These are phyloP conservation scores for Arachnomyces sp. DNA, from an alignment of 2,329 filamentous ascomycete species.

Conservation along the genomic window DNA sequence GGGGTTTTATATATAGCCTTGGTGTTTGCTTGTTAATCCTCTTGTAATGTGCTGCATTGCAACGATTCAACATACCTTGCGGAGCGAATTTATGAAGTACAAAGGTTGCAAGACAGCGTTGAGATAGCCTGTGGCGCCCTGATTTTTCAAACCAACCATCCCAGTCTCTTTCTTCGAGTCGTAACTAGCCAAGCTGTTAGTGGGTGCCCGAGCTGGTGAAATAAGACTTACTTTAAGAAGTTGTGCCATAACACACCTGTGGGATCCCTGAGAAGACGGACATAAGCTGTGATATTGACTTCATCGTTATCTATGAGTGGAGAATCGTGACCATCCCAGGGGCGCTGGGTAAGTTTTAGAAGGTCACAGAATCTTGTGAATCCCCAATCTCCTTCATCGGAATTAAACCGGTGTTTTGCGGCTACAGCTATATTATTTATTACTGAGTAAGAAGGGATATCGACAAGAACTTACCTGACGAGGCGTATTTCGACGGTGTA, in stretches of 20 bases:
- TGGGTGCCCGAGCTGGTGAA: neutral
- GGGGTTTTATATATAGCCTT: slow-evolving; percentile 6
- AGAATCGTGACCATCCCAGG: neutral
- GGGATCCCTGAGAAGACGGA: slow-evolving; percentile 23
- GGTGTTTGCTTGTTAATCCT: neutral
- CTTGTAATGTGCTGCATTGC: neutral
- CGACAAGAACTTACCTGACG: no score
- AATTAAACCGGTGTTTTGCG: slow-evolving; percentile 4
- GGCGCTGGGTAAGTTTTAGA: slow-evolving; percentile 2
- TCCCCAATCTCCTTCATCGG: slow-evolving; percentile 6
- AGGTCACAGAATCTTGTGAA: slow-evolving; percentile 8
- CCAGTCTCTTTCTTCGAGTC: slow-evolving; percentile 94
- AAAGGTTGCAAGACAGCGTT: slow-evolving; percentile 69
- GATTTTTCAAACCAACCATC: slow-evolving; percentile 84
- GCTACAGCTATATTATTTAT: neutral
- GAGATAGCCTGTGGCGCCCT: slow-evolving; percentile 75
- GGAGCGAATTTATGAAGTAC: slow-evolving; percentile 51
- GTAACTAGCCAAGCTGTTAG: slow-evolving; percentile 45
- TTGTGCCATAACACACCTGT: slow-evolving; percentile 25
- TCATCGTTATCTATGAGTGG: slow-evolving; percentile 21
- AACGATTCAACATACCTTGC: slow-evolving; percentile 2
- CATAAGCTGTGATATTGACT: slow-evolving; percentile 21
- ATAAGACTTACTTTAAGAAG: neutral
- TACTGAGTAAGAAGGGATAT: neutral
- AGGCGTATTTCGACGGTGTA: neutral